These are phyloP conservation scores for Epichloe uncinata DNA, from an alignment of 2,329 filamentous ascomycete genomes.

Conservation along the genomic window DNA sequence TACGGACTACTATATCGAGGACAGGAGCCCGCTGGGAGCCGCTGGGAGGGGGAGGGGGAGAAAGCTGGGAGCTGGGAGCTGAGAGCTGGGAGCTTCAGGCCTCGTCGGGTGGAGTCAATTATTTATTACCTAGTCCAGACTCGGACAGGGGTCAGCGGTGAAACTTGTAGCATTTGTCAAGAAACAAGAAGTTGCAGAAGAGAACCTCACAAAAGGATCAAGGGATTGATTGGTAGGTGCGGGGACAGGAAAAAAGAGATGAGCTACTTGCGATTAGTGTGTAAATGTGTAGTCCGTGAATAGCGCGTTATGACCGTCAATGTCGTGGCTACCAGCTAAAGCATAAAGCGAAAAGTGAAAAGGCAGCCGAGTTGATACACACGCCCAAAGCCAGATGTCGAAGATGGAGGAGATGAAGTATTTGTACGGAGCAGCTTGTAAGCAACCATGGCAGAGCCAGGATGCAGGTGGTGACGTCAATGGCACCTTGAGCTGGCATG, in stretches of 20 bases:
- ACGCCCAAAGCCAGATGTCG: neutral
- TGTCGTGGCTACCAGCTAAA: neutral
- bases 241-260: neutral
- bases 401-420: neutral
- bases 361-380: neutral
- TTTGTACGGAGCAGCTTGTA: neutral
- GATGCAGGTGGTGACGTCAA: neutral
- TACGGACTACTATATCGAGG: no score
- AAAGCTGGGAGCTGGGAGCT: no score
- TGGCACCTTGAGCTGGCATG: neutral
- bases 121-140: constrained; percentile 1
- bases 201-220: no score
- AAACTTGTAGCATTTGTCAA: no score
- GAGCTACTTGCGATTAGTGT: neutral
- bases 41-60: no score
- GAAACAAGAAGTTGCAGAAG: no score
- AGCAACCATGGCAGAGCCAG: neutral
- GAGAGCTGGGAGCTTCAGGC: neutral
- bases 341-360: neutral
- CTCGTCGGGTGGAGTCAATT: constrained; percentile 1
- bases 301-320: neutral
- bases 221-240: no score
- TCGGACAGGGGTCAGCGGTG: constrained; percentile 1
- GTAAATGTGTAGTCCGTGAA: no score
- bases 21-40: neutral